A percentile compares a stretch with the other conserved stretches of the same genome.
Conservation (phyloP, 345 rosid genomes). For the Murraya koenigii region DNA sequence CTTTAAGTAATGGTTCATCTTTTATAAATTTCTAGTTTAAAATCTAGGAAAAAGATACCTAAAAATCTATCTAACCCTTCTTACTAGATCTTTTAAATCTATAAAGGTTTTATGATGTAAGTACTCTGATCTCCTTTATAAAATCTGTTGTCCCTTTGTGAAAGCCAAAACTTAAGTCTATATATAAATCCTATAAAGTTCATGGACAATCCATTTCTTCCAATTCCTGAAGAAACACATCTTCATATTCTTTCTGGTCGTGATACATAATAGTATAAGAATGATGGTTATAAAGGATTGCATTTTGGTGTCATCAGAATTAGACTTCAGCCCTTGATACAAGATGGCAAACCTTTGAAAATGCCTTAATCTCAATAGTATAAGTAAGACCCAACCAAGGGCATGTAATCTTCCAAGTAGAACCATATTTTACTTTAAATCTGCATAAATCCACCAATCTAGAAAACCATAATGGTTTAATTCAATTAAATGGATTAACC, state of each 20-base stretch:
- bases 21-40: no score
- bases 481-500: no score
- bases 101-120: background rate
- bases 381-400: no score
- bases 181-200: background rate
- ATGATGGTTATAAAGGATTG: background rate
- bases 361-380: background rate
- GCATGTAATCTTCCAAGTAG: no score
- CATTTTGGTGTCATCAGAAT: background rate
- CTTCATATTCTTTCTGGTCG: background rate
- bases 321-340: background rate
- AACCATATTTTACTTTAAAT: no score
- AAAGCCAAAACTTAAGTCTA: background rate
- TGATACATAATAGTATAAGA: background rate
- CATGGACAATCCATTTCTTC: background rate
- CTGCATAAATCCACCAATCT: no score
- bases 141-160: background rate
- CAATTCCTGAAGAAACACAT: background rate
- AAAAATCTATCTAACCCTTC: background rate
- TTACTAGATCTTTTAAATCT: background rate
- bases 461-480: no score
- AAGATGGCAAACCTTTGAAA: background rate
- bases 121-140: rapidly evolving
- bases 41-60: no score
- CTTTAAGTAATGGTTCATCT: background rate